Conservation (phyloP, 345 rosid species). For the Arabis hirsuta region DNA sequence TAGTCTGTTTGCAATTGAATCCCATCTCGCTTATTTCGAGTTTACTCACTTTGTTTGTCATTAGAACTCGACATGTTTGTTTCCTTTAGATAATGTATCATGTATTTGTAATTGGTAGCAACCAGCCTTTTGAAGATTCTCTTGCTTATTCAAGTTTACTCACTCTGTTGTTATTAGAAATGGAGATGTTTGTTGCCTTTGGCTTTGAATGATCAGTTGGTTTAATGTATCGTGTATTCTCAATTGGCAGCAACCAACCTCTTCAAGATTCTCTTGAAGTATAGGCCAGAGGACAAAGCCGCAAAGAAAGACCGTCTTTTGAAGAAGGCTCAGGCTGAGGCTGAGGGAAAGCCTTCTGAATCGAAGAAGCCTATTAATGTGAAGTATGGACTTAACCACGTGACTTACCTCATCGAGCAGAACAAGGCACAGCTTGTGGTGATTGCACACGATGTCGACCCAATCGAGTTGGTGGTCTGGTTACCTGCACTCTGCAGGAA, state of each 20-base stretch:
- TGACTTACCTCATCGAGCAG: conserved; percentile 79
- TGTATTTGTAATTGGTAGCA: no score
- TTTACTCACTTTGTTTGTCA: not conserved
- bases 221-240: no score
- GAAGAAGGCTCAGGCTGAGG: conserved; percentile 65
- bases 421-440: conserved; percentile 77
- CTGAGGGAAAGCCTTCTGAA: conserved; percentile 65
- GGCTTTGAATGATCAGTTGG: no score
- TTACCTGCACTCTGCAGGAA: conserved; percentile 79
- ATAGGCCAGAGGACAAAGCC: conserved; percentile 74
- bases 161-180: no score
- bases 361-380: conserved; percentile 73
- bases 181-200: no score
- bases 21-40: no score
- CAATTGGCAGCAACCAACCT: conserved; percentile 55
- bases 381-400: conserved; percentile 74
- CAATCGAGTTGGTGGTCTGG: conserved; percentile 84
- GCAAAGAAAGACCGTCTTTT: conserved; percentile 70
- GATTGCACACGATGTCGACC: conserved; percentile 87
- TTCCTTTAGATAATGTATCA: no score
- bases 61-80: not conserved
- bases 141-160: no score
- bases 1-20: not conserved
- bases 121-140: no score
- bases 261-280: conserved; percentile 65